Conservation (phyloP, 176 grass and related monocot species). For the Miscanthus lutarioriparius region DNA sequence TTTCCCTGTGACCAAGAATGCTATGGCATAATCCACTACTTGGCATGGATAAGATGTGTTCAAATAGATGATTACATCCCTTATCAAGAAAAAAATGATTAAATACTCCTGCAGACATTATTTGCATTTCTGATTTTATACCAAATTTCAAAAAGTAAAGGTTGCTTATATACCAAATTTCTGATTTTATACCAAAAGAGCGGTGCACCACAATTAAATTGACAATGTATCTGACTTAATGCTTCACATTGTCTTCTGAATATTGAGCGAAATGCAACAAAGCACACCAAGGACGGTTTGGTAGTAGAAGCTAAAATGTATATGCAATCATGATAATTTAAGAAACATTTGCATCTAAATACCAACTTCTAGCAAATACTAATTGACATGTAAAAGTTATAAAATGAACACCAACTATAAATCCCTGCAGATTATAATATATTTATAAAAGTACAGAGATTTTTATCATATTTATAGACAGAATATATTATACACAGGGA, state of each 20-base stretch:
- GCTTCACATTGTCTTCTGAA: not conserved
- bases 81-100: not conserved
- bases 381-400: not conserved
- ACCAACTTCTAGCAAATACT: not conserved
- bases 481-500: too few species aligned
- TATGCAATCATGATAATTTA: not conserved
- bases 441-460: too few species aligned
- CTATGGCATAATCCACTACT: not conserved
- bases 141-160: not conserved
- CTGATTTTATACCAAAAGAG: not conserved
- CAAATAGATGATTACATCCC: not conserved
- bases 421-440: too few species aligned
- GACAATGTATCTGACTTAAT: not conserved
- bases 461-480: too few species aligned
- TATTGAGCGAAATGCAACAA: not conserved
- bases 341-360: not conserved
- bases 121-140: not conserved
- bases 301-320: not conserved
- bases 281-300: not conserved
- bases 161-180: not conserved
- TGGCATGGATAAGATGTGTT: not conserved
- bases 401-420: not conserved
- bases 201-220: not conserved
- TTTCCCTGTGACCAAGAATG: not conserved
- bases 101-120: not conserved